Base-by-base conservation (phyloP, 2,329 filamentous ascomycete species). In the Coniochaeta hoffmannii region DNA sequence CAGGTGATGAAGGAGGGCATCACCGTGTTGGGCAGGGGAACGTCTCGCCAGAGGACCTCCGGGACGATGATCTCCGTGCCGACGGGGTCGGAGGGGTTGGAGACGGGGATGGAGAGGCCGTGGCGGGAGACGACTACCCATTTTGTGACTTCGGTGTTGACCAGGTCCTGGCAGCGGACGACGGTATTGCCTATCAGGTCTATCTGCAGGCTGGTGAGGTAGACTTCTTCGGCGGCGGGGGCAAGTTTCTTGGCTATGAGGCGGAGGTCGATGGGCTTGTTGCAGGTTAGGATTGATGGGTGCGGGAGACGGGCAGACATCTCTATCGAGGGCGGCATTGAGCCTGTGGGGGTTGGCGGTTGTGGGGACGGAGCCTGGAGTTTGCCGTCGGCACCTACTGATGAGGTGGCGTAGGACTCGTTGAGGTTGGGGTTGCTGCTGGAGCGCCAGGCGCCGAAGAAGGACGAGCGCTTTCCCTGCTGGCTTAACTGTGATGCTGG, bases 1-100 rank as follows among this genome's bases (percentile, higher is more conserved):
- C 94, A 99, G 1, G 91, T 90, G 51, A 84, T 78, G 67, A 99
- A 99, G 0, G 85, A 87, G 0, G 94, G 94, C 10, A 90, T 86
- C 11, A 99, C 84, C 0, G 89, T 93, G 67, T 90, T 94, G 2
- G 93, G 94, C 6, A 97, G 75, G 0, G 84, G 76, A 52, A 82
- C 76, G 38, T 77, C 76, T 59, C 82, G 82, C 94, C 94, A 99
- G 38, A 93, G 67, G 1, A 77, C 78, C 50, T 83, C 74, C 55
- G 91, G 87, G 24, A 95, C 68, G n/a, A 81, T 77, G 56, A 86
- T 75, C 64, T 96, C 89, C 11, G 82, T 81, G 49, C 84, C 83
- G 7, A 83, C 74, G 3, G 85, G 69, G 54, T 79, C 78, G 9
- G 72, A 64, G 75, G 86, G 62, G 59, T 73, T 73, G n/a, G 85